phyloP scores from a whole-genome alignment of 129 eudicot species.

The Sambucus nigra region DNA sequence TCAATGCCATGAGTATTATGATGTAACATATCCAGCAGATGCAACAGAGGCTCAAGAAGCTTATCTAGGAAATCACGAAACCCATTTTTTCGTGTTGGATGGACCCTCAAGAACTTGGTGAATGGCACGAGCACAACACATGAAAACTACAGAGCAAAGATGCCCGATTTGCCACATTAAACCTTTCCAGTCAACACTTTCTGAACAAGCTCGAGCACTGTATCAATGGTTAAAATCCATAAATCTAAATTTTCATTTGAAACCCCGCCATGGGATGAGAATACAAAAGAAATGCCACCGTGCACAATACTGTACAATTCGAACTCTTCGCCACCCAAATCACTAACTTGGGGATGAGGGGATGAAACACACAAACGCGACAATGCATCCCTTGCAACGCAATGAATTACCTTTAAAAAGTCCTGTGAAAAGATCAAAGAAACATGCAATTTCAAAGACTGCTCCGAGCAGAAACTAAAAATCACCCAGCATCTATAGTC shows the following conservation, averaged over 20 bases:
- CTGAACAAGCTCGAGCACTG: no score
- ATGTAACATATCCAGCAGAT: slow-evolving; percentile 36
- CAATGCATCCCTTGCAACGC: slow-evolving; percentile 28
- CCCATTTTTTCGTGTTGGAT: slow-evolving; percentile 58
- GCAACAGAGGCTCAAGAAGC: slow-evolving; percentile 57
- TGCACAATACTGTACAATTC: slow-evolving; percentile 34
- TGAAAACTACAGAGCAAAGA: slow-evolving; percentile 34
- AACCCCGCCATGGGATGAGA: slow-evolving; percentile 60
- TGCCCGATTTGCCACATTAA: no score
- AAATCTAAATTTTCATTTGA: slow-evolving; percentile 63
- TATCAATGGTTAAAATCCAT: slow-evolving; percentile 46
- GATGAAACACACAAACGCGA: slow-evolving; percentile 9
- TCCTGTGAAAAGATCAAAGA: slow-evolving; percentile 44
- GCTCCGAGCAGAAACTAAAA: slow-evolving; percentile 60
- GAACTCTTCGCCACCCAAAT: slow-evolving; percentile 18
- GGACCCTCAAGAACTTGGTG: slow-evolving; percentile 60
- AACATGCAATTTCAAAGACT: slow-evolving; percentile 34
- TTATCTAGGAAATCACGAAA: slow-evolving; percentile 65
- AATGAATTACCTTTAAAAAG: slow-evolving; percentile 55
- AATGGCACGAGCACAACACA: slow-evolving; percentile 67
- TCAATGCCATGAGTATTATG: no score
- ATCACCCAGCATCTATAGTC: slow-evolving; percentile 78
- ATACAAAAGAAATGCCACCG: slow-evolving; percentile 45
- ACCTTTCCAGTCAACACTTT: no score
- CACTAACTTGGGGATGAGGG: slow-evolving; percentile 5